Evolutionary conservation across 306 rosid species (phyloP).

Genomic region (Styphnolobium japonicum): DNA sequence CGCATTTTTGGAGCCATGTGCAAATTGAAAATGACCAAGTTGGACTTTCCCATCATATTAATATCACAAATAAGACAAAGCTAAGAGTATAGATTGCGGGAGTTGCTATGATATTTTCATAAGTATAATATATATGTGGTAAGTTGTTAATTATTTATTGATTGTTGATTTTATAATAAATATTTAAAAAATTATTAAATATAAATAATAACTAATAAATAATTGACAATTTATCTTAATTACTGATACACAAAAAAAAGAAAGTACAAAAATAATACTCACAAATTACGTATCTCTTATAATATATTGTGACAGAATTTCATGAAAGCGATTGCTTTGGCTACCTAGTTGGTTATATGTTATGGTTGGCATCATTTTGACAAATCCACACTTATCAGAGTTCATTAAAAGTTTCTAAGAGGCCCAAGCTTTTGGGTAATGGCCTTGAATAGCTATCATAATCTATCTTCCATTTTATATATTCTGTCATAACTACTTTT

Average conservation of each 20-base stretch:
- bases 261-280: too few relatives aligned
- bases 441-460: not conserved
- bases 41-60: constrained; percentile 32
- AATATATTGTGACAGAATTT: constrained; percentile 39
- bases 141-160: too few relatives aligned
- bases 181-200: too few relatives aligned
- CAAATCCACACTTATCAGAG: not conserved
- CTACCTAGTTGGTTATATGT: not conserved
- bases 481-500: too few relatives aligned
- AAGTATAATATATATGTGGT: too few relatives aligned
- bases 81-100: not conserved
- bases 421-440: too few relatives aligned
- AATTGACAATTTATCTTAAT: too few relatives aligned
- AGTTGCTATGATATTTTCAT: too few relatives aligned
- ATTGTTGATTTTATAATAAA: too few relatives aligned
- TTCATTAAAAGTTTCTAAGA: not conserved
- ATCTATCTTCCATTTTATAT: too few relatives aligned
- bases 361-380: not conserved
- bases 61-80: constrained; percentile 30
- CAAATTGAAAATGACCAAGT: constrained; percentile 32
- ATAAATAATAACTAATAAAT: too few relatives aligned
- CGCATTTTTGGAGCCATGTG: constrained; percentile 27
- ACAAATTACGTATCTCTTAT: not conserved
- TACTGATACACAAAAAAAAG: too few relatives aligned
- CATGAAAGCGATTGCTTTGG: constrained; percentile 37